Evolutionary conservation across 2,329 filamentous ascomycete genomes (phyloP).

Genomic region (Diaporthe ampelina): DNA sequence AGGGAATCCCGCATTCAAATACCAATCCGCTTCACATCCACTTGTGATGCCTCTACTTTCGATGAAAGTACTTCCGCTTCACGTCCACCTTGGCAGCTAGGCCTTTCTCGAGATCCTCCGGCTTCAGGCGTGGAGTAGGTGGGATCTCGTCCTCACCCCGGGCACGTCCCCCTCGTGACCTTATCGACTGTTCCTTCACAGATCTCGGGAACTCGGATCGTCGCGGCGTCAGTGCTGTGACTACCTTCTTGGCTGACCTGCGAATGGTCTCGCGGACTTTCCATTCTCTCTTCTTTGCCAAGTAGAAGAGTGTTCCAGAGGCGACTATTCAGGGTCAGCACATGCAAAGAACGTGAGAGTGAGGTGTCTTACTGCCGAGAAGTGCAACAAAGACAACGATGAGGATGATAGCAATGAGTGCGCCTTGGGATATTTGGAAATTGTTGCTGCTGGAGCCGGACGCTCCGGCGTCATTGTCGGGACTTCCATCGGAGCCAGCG

Average conservation of each 20-base stretch:
- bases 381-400: slow-evolving; percentile 77
- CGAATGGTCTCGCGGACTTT: slow-evolving; percentile 80
- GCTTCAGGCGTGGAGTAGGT: slow-evolving; percentile 68
- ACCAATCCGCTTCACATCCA: neutral
- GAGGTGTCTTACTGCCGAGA: slow-evolving; percentile 72
- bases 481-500: slow-evolving; percentile 44
- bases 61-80: slow-evolving; percentile 53
- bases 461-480: slow-evolving; percentile 73
- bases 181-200: slow-evolving; percentile 59
- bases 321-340: slow-evolving; percentile 61
- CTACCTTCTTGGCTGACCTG: slow-evolving; percentile 75
- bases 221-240: slow-evolving; percentile 73
- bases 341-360: neutral
- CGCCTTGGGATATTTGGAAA: slow-evolving; percentile 76
- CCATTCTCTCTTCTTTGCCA: slow-evolving; percentile 90
- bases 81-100: slow-evolving; percentile 53
- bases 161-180: slow-evolving; percentile 55
- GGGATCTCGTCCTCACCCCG: slow-evolving; percentile 68
- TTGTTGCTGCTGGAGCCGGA: slow-evolving; percentile 69
- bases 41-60: slow-evolving; percentile 47
- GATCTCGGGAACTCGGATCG: slow-evolving; percentile 72
- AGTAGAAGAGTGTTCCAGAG: slow-evolving; percentile 78
- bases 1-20: neutral
- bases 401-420: slow-evolving; percentile 80
- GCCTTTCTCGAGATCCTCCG: slow-evolving; percentile 73